phyloP scores from a whole-genome alignment of 805 yeast genomes.

The Torulaspora franciscae region DNA sequence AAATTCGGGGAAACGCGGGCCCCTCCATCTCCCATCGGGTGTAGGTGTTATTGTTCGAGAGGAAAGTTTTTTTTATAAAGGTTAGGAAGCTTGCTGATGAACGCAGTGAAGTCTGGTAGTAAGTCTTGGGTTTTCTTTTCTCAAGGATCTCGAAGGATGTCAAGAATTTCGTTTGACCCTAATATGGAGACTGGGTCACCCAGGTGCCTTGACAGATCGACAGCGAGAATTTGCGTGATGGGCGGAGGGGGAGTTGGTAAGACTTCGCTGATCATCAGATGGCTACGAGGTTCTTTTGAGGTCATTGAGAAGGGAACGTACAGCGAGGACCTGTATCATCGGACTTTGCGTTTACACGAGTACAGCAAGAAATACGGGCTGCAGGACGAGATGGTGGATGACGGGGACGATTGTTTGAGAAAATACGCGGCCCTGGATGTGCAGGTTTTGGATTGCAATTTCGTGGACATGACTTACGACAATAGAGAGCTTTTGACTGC shows the following conservation, averaged over 20 bases:
- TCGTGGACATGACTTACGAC: conserved; percentile 22
- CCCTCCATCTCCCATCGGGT: too few relatives aligned
- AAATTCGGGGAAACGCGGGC: too few relatives aligned
- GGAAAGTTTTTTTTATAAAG: too few relatives aligned
- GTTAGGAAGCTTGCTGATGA: too few relatives aligned
- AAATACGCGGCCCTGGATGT: conserved; percentile 15
- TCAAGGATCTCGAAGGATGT: conserved; percentile 1
- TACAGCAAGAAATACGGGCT: background rate
- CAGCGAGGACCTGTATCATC: conserved; percentile 22
- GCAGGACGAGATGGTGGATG: background rate
- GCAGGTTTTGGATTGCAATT: conserved; percentile 25
- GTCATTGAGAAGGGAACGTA: conserved; percentile 4
- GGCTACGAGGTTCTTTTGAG: conserved; percentile 16
- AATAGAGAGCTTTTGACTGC: conserved; percentile 19
- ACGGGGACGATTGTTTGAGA: background rate
- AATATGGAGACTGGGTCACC: conserved; percentile 5
- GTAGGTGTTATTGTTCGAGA: too few relatives aligned
- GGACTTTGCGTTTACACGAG: conserved; percentile 1
- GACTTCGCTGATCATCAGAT: conserved; percentile 24
- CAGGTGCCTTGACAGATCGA: conserved; percentile 20
- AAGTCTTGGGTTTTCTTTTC: too few relatives aligned
- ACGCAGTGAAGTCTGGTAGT: too few relatives aligned
- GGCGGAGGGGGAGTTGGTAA: conserved; percentile 28
- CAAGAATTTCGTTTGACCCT: conserved; percentile 3
- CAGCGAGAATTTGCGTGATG: conserved; percentile 25